phyloP scores from a whole-genome alignment of 306 rosid species.

The Gynostemma pentaphyllum region DNA sequence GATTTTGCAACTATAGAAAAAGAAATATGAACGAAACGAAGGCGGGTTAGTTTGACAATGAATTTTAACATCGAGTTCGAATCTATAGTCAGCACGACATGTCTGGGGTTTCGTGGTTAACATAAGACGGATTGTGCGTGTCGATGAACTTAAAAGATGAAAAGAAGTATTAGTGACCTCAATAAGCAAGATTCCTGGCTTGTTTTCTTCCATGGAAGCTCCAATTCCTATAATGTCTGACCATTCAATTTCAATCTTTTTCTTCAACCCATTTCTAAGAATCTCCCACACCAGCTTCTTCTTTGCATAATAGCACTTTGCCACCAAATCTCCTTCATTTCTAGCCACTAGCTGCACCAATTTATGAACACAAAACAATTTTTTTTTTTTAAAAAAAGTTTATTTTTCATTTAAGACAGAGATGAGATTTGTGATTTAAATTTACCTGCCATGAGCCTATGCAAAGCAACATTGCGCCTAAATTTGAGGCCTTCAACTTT shows the following conservation, averaged over 20 bases:
- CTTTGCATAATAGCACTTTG: background rate
- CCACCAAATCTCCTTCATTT: background rate
- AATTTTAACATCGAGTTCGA: no score
- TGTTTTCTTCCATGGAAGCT: background rate
- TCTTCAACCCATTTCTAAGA: background rate
- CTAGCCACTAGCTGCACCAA: background rate
- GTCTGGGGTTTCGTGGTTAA: no score
- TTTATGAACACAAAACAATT: no score
- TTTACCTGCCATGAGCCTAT: background rate
- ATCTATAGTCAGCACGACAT: no score
- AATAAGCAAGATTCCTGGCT: background rate
- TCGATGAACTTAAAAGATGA: background rate
- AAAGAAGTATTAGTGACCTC: background rate
- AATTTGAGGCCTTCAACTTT: background rate
- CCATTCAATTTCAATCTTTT: background rate
- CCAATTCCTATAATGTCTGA: background rate
- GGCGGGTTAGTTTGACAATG: no score
- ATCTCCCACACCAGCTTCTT: background rate
- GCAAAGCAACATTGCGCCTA: background rate
- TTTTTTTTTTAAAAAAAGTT: no score
- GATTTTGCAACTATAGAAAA: background rate
- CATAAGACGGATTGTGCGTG: no score
- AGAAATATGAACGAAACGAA: no score
- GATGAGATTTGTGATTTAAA: no score
- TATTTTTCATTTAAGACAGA: no score